phyloP scores from a whole-genome alignment of 139 green algal genomes.

The Micractinium sp. region DNA sequence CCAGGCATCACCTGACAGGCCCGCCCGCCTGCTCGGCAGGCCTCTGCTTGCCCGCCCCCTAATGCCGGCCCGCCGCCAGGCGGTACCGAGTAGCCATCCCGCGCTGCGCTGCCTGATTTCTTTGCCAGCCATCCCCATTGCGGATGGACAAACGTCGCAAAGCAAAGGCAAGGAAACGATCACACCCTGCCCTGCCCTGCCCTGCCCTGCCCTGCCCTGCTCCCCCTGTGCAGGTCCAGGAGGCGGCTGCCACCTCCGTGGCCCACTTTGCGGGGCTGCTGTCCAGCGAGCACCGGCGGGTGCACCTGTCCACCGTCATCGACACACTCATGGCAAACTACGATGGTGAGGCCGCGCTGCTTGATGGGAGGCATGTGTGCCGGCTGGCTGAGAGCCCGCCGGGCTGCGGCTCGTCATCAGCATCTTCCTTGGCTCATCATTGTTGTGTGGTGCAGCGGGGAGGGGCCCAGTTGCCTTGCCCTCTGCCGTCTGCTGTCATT shows the following conservation, averaged over 20 bases:
- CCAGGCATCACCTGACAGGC: not conserved
- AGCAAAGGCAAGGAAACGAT: not conserved
- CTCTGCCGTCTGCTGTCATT: not conserved
- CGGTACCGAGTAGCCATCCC: not conserved
- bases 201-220: not conserved
- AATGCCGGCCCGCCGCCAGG: too few relatives aligned
- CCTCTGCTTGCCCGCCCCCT: too few relatives aligned
- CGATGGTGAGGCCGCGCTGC: constrained; percentile 1
- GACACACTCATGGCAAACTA: constrained; percentile 31
- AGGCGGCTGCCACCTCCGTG: constrained; percentile 32
- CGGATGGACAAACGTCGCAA: too few relatives aligned
- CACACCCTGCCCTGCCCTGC: not conserved
- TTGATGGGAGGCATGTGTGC: not conserved
- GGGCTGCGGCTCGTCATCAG: not conserved
- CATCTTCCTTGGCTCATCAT: not conserved
- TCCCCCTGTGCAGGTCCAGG: constrained; percentile 15
- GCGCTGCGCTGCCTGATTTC: too few relatives aligned
- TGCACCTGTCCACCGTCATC: constrained; percentile 24
- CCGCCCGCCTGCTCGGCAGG: not conserved
- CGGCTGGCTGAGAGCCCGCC: too few relatives aligned
- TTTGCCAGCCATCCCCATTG: too few relatives aligned
- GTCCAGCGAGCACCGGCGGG: not conserved
- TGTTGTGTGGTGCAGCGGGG: too few relatives aligned
- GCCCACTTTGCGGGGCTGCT: constrained; percentile 34
- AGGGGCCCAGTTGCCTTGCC: too few relatives aligned